These are phyloP conservation scores for Epichloe coenophiala DNA, from an alignment of 2,329 filamentous ascomycete species.

Conservation along the genomic window DNA sequence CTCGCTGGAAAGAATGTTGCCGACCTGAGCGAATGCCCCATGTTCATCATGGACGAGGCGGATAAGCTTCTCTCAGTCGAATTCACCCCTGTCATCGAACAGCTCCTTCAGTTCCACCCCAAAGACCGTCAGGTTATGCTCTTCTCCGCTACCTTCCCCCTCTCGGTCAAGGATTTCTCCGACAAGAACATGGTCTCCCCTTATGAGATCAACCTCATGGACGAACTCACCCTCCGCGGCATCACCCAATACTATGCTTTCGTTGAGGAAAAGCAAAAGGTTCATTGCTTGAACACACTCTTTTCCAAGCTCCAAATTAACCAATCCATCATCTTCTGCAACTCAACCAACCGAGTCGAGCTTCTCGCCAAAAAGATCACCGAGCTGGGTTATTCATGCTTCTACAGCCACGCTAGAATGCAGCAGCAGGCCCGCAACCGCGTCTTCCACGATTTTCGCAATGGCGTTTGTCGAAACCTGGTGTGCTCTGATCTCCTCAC, in stretches of 20 bases:
- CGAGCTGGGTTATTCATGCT: constrained; percentile 96
- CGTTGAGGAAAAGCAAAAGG: constrained; percentile 98
- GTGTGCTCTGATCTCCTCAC: constrained; percentile 96
- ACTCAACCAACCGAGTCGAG: constrained; percentile 96
- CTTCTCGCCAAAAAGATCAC: constrained; percentile 98
- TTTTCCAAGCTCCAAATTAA: constrained; percentile 99
- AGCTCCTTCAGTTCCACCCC: constrained; percentile 86
- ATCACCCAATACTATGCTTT: constrained; percentile 99
- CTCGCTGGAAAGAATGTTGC: constrained; percentile 92
- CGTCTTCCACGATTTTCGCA: constrained; percentile 98
- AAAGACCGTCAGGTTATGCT: constrained; percentile 99
- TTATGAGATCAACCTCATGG: constrained; percentile 99
- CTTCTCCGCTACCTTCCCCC: constrained; percentile 93
- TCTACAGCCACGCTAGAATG: constrained; percentile 98
- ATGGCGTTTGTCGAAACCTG: constrained; percentile 92
- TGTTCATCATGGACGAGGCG: constrained; percentile 99
- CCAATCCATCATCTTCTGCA: constrained; percentile 99
- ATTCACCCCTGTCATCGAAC: constrained; percentile 95
- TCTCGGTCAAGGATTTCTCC: constrained; percentile 95
- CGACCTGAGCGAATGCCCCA: constrained; percentile 88
- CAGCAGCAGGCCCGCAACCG: constrained; percentile 92
- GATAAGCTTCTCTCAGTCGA: constrained; percentile 95
- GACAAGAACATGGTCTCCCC: constrained; percentile 96
- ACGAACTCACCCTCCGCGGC: constrained; percentile 91
- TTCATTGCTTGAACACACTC: constrained; percentile 95